phyloP scores from a whole-genome alignment of 768 basidiomycete genomes.

The Pleurotus cornucopiae region DNA sequence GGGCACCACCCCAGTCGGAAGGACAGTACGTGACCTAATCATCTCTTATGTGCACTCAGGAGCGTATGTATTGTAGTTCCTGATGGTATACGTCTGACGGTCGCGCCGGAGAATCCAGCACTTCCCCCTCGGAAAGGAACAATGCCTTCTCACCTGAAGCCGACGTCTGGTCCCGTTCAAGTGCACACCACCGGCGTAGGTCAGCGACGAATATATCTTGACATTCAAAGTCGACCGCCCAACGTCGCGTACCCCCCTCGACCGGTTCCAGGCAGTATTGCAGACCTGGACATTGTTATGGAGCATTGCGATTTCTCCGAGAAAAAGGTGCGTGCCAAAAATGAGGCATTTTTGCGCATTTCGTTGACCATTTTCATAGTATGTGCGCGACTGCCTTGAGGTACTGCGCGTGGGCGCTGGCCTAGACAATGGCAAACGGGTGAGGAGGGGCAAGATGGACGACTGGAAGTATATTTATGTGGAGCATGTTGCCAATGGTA shows the following conservation, averaged over 20 bases:
- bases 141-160: conserved; percentile 44
- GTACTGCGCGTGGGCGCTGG: conserved; percentile 88
- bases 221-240: conserved; percentile 57
- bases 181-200: conserved; percentile 70
- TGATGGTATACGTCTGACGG: conserved; percentile 55
- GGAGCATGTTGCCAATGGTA: conserved; percentile 41
- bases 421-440: conserved; percentile 74
- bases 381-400: conserved; percentile 97
- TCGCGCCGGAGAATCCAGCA: conserved; percentile 65
- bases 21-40: conserved; percentile 49
- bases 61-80: conserved; percentile 49
- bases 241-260: conserved; percentile 82
- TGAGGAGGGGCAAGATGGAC: conserved; percentile 72
- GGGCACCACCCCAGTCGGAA: conserved; percentile 90
- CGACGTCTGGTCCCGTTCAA: conserved; percentile 40
- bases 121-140: conserved; percentile 50
- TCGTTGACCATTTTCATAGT: conserved; percentile 41
- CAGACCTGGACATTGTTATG: conserved; percentile 88
- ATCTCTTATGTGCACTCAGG: neutral
- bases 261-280: conserved; percentile 77
- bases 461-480: conserved; percentile 88
- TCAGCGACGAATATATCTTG: conserved; percentile 72
- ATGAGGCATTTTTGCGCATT: conserved; percentile 3
- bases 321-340: conserved; percentile 50
- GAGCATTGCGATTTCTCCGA: conserved; percentile 89